Base-by-base conservation (phyloP, 2,329 filamentous ascomycete species). In the Penicillium rolfsii region DNA sequence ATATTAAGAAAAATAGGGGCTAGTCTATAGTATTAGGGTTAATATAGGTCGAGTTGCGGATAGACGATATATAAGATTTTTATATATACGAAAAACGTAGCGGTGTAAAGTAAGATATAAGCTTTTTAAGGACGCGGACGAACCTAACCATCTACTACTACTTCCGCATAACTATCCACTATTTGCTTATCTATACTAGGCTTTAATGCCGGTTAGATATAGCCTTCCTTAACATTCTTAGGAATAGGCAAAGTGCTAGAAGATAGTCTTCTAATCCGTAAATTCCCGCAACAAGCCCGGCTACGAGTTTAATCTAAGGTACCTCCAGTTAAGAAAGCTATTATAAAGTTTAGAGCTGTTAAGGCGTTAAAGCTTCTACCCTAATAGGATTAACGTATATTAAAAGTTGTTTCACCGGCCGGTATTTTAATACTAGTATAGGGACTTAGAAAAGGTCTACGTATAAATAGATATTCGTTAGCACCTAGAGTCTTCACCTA, bases 271-370 rank as follows among this genome's bases (percentile, higher is more conserved):
- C 22, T 16, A 14, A n/a, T n/a, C n/a, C n/a, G n/a, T n/a, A n/a
- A n/a, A n/a, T n/a, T n/a, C n/a, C 8, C 5, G 45, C 16, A 48
- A 48, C 11, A 28, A 48, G 45, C 22, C 45, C 45, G n/a, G 45
- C 45, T 28, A 24, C 45, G 28, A 28, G 22, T 28, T 48, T 30
- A 48, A 48, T 48, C 45, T 2, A 8, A 48, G 22, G 22, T 8
- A 24, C 45, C 45, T 48, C 14, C 45, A 9, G 22, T 28, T 16
- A 48, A 30, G 28, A 48, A 48, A 48, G 45, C 22, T 24, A 48
- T 48, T 24, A 48, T 48, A 16, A 28, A 48, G 45, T 28, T 48
- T 28, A 48, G 45, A 48, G 45, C 45, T 28, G 45, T 48, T 48
- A 16, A 48, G 45, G 5, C 22, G 45, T 48, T 48, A 24, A 48